Conservation (phyloP, 345 rosid genomes). For the Kandelia obovata region DNA sequence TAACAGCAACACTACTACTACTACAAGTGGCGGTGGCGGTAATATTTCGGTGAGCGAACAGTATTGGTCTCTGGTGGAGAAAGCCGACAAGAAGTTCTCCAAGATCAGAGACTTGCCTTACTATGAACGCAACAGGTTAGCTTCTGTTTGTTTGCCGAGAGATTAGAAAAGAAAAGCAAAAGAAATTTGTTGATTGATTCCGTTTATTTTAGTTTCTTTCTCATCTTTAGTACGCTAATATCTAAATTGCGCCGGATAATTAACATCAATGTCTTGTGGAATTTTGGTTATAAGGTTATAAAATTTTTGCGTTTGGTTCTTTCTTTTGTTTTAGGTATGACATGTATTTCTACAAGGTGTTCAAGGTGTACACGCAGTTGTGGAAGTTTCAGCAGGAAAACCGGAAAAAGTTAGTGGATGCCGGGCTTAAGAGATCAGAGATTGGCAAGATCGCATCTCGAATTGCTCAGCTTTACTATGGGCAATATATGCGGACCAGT, state of each 20-base stretch:
- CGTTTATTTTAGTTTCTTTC: not conserved
- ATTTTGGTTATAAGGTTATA: not conserved
- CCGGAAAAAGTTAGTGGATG: slow-evolving; percentile 80
- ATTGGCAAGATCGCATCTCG: slow-evolving; percentile 96
- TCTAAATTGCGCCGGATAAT: too few species aligned
- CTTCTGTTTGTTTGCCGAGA: slow-evolving; percentile 5
- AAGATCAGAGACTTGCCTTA: slow-evolving; percentile 97
- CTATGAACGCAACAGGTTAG: slow-evolving; percentile 87
- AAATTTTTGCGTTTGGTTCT: not conserved
- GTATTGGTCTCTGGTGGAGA: slow-evolving; percentile 89
- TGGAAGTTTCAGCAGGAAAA: slow-evolving; percentile 99
- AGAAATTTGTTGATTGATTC: too few species aligned
- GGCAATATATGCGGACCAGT: slow-evolving; percentile 90
- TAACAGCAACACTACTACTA: slow-evolving; percentile 3
- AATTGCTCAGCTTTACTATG: slow-evolving; percentile 89
- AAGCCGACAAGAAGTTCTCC: slow-evolving; percentile 94
- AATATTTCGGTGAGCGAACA: slow-evolving; percentile 75
- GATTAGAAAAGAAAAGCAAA: not conserved
- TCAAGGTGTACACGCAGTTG: slow-evolving; percentile 90
- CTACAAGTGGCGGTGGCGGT: slow-evolving; percentile 17
- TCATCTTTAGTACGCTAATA: too few species aligned
- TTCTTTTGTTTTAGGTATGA: slow-evolving; percentile 56
- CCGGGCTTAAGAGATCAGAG: slow-evolving; percentile 96
- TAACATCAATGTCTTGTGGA: too few species aligned
- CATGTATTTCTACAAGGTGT: slow-evolving; percentile 87